Evolutionary conservation across 129 eudicot genomes (phyloP), one percentile per base, ranked within the genome.

Genomic region (Tanacetum coccineum): DNA sequence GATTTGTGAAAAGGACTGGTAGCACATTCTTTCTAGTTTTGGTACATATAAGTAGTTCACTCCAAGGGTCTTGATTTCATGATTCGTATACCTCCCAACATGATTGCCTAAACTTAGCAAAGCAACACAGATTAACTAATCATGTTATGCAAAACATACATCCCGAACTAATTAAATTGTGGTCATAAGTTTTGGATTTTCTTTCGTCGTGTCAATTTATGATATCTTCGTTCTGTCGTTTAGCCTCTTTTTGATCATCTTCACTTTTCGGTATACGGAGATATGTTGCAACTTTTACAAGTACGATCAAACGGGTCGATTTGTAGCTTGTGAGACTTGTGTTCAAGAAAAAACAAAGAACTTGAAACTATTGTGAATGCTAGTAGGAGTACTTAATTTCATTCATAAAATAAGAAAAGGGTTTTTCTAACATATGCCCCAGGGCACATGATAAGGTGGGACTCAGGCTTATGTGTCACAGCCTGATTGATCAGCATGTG

Each of bases 81-180:
- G 50, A 75, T 67, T 75, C 75, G 60, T 75, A 75, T 68, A 40
- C 74, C 64, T 68, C 74, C 64, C 80, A 75, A 68, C 80, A 68
- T 68, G 64, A 75, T 75, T 61, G 80, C 70, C 80, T 61, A 75
- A 75, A 75, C 70, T 75, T 61, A 60, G 75, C 74, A 68, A 75
- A 75, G 64, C 74, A 75, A 68, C 80, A 68, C 70, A 25, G 45
- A 68, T 75, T 75, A 75, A 68, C 80, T 75, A 75, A 75, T 75
- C 80, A 75, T 75, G 80, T 68, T 75, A 75, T 40, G 26, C 64
- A 68, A 11, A 52, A 51, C 74, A 67, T 59, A 75, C 46, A 49
- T 58, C 60, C 63, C 36, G 26, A 30, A 0, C 51, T 20, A 72
- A 54, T 39, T 18, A 46, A 66, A 51, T 59, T 67, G 74, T 67